Evolutionary conservation across 1,284 basidiomycete genomes (phyloP), one percentile per base, ranked within the genome.

Genomic region (Cryptococcus sp.): DNA sequence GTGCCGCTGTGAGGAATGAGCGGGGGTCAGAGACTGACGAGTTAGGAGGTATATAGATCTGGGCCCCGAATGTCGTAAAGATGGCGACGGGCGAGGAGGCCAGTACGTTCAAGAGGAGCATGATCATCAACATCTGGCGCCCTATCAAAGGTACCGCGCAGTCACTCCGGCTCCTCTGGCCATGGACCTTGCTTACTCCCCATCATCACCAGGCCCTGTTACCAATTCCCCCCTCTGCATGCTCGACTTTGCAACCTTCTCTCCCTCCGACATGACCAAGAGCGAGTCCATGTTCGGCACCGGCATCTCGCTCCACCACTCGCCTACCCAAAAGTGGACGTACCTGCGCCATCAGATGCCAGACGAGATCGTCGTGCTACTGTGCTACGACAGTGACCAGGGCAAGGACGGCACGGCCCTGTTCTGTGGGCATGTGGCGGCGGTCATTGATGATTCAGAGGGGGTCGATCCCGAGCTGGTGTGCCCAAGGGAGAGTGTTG

Each of bases 101-200:
- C 23, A 12, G n/a, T 9, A 50, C 4, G 9, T 52, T 60, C 38
- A 51, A 55, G 38, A 48, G 64, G 39, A 56, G 46, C 36, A 61
- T 64, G 57, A 71, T 71, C 50, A 52, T 71, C 59, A 71, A 71
- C 55, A 48, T 70, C n/a, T 72, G 70, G 70, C 53, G 70, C 20
- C 70, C 70, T 0, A 53, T 70, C 12, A 52, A 58, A 18, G 64
- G 61, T 61, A 51, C 11, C n/a, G 23, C 24, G 20, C 45, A 12
- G 15, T 9, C 24, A n/a, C 45, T 20, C 50, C 4, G 4, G 5
- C 28, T 33, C 46, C 55, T 54, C 20, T 42, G 20, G n/a, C n/a
- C n/a, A n/a, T n/a, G n/a, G n/a, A n/a, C n/a, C n/a, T 38, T 45
- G 6, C 13, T 40, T n/a, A 9, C 23, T n/a, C 24, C 33, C 35